Evolutionary conservation across 2,329 filamentous ascomycete species (phyloP).

Genomic region (Aspergillus phoenicis): DNA sequence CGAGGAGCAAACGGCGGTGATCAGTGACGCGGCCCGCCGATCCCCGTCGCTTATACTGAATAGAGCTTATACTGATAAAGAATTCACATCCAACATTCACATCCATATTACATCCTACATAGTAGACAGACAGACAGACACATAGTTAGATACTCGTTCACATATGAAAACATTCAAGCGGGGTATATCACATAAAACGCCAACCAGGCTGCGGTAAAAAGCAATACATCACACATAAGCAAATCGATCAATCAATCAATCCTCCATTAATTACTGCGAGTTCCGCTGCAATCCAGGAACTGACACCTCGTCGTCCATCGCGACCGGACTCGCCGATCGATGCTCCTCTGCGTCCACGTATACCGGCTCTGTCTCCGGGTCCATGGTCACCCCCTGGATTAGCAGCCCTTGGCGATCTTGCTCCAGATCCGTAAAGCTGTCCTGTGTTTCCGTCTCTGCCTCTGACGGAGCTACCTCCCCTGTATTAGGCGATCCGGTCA

Average conservation of each 20-base stretch:
- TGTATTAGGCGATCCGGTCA: slow-evolving; percentile 55
- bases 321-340: slow-evolving; percentile 25
- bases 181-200: slow-evolving; percentile 47
- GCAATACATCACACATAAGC: slow-evolving; percentile 2
- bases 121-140: too few species aligned
- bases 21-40: slow-evolving; percentile 3
- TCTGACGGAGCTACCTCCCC: slow-evolving; percentile 23
- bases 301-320: slow-evolving; percentile 26
- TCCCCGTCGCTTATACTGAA: background rate
- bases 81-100: too few species aligned
- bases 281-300: slow-evolving; percentile 32
- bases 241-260: background rate
- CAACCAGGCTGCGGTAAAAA: slow-evolving; percentile 20
- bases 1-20: background rate
- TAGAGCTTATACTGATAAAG: background rate
- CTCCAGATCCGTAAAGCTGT: slow-evolving; percentile 20
- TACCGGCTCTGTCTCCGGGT: slow-evolving; percentile 26
- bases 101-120: too few species aligned
- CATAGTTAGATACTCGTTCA: background rate
- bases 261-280: slow-evolving; percentile 21
- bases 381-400: slow-evolving; percentile 36
- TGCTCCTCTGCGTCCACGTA: slow-evolving; percentile 16
- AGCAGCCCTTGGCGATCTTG: slow-evolving; percentile 36
- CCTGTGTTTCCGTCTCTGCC: slow-evolving; percentile 26
- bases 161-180: background rate